Conservation (phyloP, 2,329 filamentous ascomycete genomes). For the Zymoseptoria pseudotritici region DNA sequence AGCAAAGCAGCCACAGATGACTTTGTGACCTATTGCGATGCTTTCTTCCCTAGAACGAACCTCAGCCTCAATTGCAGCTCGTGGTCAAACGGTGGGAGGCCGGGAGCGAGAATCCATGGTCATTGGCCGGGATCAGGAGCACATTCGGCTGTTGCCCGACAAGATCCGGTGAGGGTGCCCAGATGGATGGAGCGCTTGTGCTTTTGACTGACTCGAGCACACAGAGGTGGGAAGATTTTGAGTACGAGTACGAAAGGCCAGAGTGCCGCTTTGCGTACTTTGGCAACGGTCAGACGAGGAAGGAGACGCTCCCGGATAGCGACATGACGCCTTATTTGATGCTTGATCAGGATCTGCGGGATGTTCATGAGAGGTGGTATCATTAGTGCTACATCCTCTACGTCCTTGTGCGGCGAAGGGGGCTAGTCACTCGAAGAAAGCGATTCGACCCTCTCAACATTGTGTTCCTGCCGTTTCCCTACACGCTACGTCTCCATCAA, state of each 20-base stretch:
- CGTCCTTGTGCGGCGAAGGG: neutral
- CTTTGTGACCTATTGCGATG: conserved; percentile 29
- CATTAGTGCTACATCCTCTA: neutral
- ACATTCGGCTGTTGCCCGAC: conserved; percentile 51
- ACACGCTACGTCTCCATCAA: too few relatives aligned
- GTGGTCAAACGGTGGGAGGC: conserved; percentile 63
- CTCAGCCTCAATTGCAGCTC: conserved; percentile 58
- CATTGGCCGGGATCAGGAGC: conserved; percentile 63
- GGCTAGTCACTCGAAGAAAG: neutral
- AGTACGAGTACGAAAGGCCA: conserved; percentile 42
- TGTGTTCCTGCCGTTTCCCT: too few relatives aligned
- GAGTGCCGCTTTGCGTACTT: conserved; percentile 52
- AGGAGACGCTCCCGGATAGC: conserved; percentile 48
- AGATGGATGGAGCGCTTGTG: neutral
- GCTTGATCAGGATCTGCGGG: conserved; percentile 50
- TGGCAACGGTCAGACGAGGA: conserved; percentile 59
- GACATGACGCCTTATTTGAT: conserved; percentile 60
- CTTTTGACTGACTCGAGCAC: neutral
- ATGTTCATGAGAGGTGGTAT: conserved; percentile 62
- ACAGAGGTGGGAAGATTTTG: conserved; percentile 54
- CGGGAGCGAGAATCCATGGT: conserved; percentile 58
- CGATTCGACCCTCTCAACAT: too few relatives aligned
- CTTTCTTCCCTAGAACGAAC: conserved; percentile 46
- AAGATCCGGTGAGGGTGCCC: neutral
- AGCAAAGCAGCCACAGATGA: conserved; percentile 48